These are phyloP conservation scores for Xylariales sp. DNA, from an alignment of 2,329 filamentous ascomycete species.

Conservation along the genomic window DNA sequence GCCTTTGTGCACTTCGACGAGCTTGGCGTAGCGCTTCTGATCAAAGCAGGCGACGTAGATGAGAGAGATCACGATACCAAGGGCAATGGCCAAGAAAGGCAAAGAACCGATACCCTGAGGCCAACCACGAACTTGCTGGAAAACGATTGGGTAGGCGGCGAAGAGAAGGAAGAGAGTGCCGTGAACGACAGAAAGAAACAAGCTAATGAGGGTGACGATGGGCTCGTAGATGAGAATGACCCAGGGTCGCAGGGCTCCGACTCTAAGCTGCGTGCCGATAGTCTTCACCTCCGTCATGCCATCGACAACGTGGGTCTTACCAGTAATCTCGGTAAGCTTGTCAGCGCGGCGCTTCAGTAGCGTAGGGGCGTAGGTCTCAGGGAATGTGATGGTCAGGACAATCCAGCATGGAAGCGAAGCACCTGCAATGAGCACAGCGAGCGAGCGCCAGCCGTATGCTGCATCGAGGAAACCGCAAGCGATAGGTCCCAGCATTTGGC, in stretches of 20 bases:
- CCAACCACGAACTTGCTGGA: conserved; percentile 44
- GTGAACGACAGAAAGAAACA: conserved; percentile 46
- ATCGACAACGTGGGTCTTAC: conserved; percentile 16
- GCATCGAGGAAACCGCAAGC: conserved; percentile 14
- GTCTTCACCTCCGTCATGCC: conserved; percentile 11
- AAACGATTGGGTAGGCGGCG: conserved; percentile 45
- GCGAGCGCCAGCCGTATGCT: conserved; percentile 13
- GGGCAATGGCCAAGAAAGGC: conserved; percentile 51
- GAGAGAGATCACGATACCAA: conserved; percentile 48
- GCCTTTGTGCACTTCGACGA: conserved; percentile 34
- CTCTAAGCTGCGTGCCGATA: conserved; percentile 4
- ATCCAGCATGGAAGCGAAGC: conserved; percentile 9
- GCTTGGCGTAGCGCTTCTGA: conserved; percentile 37
- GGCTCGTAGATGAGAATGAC: conserved; percentile 49
- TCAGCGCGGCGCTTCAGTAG: conserved; percentile 16
- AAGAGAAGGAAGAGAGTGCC: conserved; percentile 38
- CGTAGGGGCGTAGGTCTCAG: conserved; percentile 24
- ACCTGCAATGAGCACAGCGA: conserved; percentile 12
- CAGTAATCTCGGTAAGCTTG: conserved; percentile 13
- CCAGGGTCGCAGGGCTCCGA: conserved; percentile 11
- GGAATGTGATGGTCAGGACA: conserved; percentile 12
- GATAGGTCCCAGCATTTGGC: conserved; percentile 15
- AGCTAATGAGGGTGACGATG: conserved; percentile 49
- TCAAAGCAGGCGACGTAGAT: conserved; percentile 36
- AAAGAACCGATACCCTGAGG: conserved; percentile 44